A percentile compares a stretch with the other conserved stretches of the same genome.
Conservation (phyloP, 257 asterid species). For the Nicotiana attenuata region DNA sequence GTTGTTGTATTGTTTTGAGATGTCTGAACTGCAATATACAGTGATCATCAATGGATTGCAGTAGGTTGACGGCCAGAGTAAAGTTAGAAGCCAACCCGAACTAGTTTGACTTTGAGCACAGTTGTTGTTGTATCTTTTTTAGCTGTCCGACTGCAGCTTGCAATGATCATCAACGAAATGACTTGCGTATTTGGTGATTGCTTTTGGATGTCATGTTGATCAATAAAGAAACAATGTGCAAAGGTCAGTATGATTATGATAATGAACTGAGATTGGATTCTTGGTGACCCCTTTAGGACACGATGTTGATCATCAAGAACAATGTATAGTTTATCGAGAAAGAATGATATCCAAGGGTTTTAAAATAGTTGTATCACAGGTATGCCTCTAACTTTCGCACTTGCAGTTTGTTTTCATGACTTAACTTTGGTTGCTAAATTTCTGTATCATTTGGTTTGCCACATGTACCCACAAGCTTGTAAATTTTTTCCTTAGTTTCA, state of each 20-base stretch:
- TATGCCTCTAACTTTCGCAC: background rate
- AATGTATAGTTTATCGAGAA: background rate
- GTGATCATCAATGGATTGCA: background rate
- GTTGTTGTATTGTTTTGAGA: background rate
- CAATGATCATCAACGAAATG: background rate
- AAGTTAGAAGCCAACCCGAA: background rate
- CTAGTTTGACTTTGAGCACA: background rate
- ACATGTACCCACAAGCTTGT: background rate
- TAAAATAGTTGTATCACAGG: background rate
- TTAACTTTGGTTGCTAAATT: background rate
- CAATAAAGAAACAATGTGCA: background rate
- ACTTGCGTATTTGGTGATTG: background rate
- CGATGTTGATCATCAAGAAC: background rate
- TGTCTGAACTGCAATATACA: background rate
- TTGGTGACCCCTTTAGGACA: slow-evolving; percentile 1
- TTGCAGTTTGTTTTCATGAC: background rate
- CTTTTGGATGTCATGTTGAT: slow-evolving; percentile 3
- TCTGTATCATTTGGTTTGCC: background rate
- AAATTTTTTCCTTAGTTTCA: background rate
- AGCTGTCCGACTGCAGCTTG: background rate
- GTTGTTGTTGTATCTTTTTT: background rate
- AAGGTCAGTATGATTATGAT: background rate
- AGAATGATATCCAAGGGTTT: background rate
- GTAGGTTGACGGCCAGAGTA: background rate
- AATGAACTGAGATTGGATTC: background rate